Base-by-base conservation (phyloP, 257 asterid species). In the Solanum ahanhuiri region DNA sequence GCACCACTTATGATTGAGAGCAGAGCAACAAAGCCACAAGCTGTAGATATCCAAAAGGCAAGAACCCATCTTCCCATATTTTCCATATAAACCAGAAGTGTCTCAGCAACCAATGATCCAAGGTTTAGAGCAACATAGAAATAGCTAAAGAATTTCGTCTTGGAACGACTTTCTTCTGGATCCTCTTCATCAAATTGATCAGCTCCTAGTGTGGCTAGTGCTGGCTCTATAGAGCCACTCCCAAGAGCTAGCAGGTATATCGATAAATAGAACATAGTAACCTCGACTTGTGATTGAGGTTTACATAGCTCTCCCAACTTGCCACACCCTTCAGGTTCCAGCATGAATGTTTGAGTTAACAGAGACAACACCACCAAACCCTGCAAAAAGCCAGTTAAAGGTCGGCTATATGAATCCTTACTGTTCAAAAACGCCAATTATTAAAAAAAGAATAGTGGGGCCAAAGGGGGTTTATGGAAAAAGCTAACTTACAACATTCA, bases 181-280 rank as follows among this genome's bases (percentile, higher is more conserved):
- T 93, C 98, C 64, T 92, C 98, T 87, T 93, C 98, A 18, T 95
- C 98, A 45, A 95, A 95, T 66, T 94, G 98, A 79, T 95, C 98
- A 17, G 98, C 98, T 22, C 98, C 98, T 60, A 95, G 76, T 23
- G 98, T 92, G 5, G 95, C 98, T 14, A 95, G 93, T 85, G 96
- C 98, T 5, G 98, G 98, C 85, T 95, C 98, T 84, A 94, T 95
- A 37, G 98, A 94, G 31, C 98, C 98, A 85, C 98, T 95, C 64
- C 98, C 98, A 9, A 95, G 91, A 69, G 98, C 98, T 58, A 94
- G 91, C 81, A 95, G 83, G 89, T 94, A 95, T 58, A 93, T 85
- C 2, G 98, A 92, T 63, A 92, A 63, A 67, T 95, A 94, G 91
- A 94, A 95, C 86, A 92, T 89, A 25, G 93, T 92, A 41, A 93